Percentiles rank a stretch among this genome's conserved stretches.
Conservation (phyloP, 257 asterid species). For the Solanum rostratum region DNA sequence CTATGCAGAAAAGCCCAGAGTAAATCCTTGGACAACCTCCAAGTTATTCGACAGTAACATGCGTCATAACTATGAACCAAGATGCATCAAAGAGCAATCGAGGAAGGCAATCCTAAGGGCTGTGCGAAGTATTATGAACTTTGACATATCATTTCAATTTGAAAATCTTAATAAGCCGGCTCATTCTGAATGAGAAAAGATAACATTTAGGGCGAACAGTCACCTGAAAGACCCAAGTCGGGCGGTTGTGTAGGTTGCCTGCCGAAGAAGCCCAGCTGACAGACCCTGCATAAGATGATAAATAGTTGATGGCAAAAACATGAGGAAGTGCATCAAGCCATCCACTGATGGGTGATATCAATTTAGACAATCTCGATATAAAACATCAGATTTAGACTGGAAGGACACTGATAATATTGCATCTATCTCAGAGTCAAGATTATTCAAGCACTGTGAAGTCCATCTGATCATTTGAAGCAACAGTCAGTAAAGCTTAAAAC, state of each 20-base stretch:
- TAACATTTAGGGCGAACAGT: neutral
- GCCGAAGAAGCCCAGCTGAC: conserved; percentile 95
- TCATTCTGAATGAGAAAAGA: neutral
- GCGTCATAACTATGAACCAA: neutral
- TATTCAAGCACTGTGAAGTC: neutral
- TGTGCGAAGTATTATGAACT: neutral
- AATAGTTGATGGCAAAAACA: neutral
- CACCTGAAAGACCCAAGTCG: conserved; percentile 87
- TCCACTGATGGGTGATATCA: neutral
- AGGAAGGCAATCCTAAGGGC: neutral
- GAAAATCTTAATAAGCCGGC: neutral
- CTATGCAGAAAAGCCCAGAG: neutral
- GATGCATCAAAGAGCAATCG: neutral
- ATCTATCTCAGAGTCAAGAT: neutral
- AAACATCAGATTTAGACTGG: neutral
- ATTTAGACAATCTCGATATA: neutral
- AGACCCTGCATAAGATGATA: conserved; percentile 44
- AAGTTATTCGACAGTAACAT: neutral
- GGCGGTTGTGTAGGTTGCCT: conserved; percentile 96
- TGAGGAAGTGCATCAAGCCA: neutral
- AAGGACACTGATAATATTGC: neutral
- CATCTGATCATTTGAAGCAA: neutral
- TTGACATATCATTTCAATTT: neutral
- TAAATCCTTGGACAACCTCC: neutral
- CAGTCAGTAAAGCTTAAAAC: neutral